These are phyloP conservation scores for Dichotomopilus funicola DNA, from an alignment of 2,329 filamentous ascomycete genomes.

Conservation along the genomic window DNA sequence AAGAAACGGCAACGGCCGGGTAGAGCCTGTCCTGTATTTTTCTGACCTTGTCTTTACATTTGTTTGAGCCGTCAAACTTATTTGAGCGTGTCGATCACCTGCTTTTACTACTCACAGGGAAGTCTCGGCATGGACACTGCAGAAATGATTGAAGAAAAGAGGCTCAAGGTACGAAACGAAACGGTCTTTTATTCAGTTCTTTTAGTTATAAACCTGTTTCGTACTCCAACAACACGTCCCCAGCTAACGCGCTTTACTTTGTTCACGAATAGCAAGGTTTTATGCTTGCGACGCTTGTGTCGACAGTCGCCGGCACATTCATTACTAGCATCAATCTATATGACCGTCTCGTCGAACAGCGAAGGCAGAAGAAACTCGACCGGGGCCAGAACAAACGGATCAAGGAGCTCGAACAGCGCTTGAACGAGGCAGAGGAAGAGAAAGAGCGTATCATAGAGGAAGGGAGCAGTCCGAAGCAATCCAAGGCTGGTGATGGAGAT, in stretches of 20 bases:
- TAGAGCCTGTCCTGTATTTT: too few species aligned
- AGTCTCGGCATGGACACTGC: constrained; percentile 10
- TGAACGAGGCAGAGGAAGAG: constrained; percentile 20
- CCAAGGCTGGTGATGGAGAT: constrained; percentile 1
- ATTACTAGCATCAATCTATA: constrained; percentile 33
- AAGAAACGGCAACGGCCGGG: too few species aligned
- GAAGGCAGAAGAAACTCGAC: constrained; percentile 29
- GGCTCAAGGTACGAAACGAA: constrained; percentile 27
- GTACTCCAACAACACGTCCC: neutral
- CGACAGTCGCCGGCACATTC: constrained; percentile 34
- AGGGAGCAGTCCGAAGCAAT: constrained; percentile 3
- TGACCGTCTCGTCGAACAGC: constrained; percentile 30
- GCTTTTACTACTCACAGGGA: neutral
- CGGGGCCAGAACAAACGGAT: constrained; percentile 29
- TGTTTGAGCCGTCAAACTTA: too few species aligned
- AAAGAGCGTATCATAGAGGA: constrained; percentile 12
- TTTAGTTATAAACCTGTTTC: too few species aligned
- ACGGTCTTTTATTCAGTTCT: neutral
- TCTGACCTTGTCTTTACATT: too few species aligned
- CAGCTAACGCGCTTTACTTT: neutral
- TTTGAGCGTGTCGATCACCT: neutral
- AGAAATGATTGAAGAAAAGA: constrained; percentile 31
- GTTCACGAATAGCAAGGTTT: constrained; percentile 29
- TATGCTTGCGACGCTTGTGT: constrained; percentile 34
- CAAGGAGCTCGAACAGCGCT: constrained; percentile 26